Base-by-base conservation (phyloP, 1,139 yeast genomes). In the Starmera stellimalicola region DNA sequence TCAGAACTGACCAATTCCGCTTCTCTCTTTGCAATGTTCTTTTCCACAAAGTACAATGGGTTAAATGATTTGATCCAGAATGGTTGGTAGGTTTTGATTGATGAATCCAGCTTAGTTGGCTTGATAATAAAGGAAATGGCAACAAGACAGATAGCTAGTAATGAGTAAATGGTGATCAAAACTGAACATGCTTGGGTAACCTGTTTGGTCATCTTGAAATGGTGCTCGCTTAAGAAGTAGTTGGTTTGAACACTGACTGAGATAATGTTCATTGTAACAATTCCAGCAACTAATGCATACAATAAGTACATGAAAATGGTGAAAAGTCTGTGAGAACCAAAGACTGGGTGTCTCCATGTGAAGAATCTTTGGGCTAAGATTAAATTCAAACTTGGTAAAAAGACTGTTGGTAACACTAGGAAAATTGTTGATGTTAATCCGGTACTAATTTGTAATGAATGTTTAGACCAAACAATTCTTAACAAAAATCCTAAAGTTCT, bases 271-370 rank as follows among this genome's bases (percentile, higher is more conserved):
- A 79, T 72, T 10, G 64, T 67, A 32, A 80, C 65, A 35, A 81
- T 63, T 7, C 72, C 74, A 33, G 67, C 36, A 20, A 80, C 87
- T 27, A 76, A 42, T 5, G 60, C 54, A 51, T 81, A 81, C 30
- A 75, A 52, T 4, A 58, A 37, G 31, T 68, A 52, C 81, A 80
- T 76, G 28, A 64, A 37, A 18, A 43, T 37, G 70, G 75, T 72
- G 50, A 79, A 77, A 26, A 68, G 45, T 38, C 54, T 60, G 32
- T 73, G 58, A 20, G 74, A 62, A 35, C 91, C 93, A 28, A 79
- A 75, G 29, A 74, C 77, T 7, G 94, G 93, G 52, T 82, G 93
- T 54, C 83, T 65, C 88, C 91, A 80, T 9, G 88, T 78, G 61
- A 80, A 80, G 33, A 80, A 63, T 46, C 94, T 68, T 55, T 80